A percentile compares a stretch with the other conserved stretches of the same genome.
These are phyloP conservation scores for Cryphonectria parasitica DNA, from an alignment of 2,329 filamentous ascomycete species.

Conservation along the genomic window DNA sequence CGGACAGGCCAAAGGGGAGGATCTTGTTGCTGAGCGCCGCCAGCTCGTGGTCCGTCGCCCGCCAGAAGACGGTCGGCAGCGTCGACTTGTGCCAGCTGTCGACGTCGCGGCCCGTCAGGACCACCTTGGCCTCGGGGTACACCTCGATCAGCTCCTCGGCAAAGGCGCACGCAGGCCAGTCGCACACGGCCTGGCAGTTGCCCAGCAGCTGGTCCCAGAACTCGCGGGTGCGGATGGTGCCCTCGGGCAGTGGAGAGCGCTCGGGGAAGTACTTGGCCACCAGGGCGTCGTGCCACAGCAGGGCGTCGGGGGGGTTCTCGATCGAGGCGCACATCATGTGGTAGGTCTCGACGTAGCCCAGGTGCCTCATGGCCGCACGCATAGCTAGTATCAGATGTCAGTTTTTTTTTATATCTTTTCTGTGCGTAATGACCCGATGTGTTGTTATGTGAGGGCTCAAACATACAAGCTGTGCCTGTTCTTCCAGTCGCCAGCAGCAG, in stretches of 20 bases:
- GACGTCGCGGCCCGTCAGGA: slow-evolving; percentile 69
- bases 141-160: slow-evolving; percentile 71
- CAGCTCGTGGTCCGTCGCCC: slow-evolving; percentile 65
- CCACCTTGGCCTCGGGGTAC: slow-evolving; percentile 73
- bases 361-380: slow-evolving; percentile 65
- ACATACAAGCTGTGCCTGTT: slow-evolving; percentile 71
- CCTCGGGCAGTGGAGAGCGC: slow-evolving; percentile 53
- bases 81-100: slow-evolving; percentile 66
- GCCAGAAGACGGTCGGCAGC: slow-evolving; percentile 71
- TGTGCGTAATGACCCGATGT: neutral
- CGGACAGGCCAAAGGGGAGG: slow-evolving; percentile 51
- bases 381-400: slow-evolving; percentile 50
- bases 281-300: slow-evolving; percentile 73
- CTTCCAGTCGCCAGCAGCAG: slow-evolving; percentile 70
- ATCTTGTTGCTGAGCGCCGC: slow-evolving; percentile 23
- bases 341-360: slow-evolving; percentile 71
- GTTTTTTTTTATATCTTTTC: neutral
- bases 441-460: neutral
- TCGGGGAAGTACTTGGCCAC: slow-evolving; percentile 56
- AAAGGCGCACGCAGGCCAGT: slow-evolving; percentile 71
- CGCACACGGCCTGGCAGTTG: slow-evolving; percentile 68
- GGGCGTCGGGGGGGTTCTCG: slow-evolving; percentile 68
- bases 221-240: slow-evolving; percentile 50
- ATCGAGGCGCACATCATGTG: slow-evolving; percentile 74
- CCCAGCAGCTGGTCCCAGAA: slow-evolving; percentile 73